A percentile compares a stretch with the other conserved stretches of the same genome.
Conservation (phyloP, 1,284 basidiomycete genomes). For the Boletus subluridellus region DNA sequence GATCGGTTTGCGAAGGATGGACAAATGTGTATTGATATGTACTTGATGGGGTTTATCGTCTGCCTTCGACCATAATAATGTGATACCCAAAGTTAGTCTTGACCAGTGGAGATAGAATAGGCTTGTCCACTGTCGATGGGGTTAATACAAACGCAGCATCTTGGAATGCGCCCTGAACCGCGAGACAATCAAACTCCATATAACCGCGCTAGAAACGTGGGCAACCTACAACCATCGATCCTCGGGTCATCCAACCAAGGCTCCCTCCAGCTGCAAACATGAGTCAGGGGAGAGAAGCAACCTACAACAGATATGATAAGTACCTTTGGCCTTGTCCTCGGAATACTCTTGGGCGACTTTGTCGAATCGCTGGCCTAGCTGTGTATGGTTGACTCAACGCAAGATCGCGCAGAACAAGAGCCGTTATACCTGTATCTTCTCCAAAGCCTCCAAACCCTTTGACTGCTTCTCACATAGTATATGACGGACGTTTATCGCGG, state of each 20-base stretch:
- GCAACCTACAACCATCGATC: conserved; percentile 66
- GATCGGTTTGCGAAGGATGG: conserved; percentile 6
- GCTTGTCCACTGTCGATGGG: conserved; percentile 76
- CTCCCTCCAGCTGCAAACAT: conserved; percentile 66
- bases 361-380: conserved; percentile 75
- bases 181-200: neutral
- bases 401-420: neutral
- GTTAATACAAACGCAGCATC: conserved; percentile 76
- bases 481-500: conserved; percentile 78
- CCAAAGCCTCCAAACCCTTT: conserved; percentile 68
- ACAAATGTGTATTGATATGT: conserved; percentile 25
- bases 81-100: conserved; percentile 85
- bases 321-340: conserved; percentile 85
- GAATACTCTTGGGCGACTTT: conserved; percentile 84
- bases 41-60: conserved; percentile 46
- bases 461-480: conserved; percentile 86
- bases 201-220: neutral
- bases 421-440: conserved; percentile 63
- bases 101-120: conserved; percentile 63
- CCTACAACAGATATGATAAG: neutral
- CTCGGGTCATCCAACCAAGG: conserved; percentile 79
- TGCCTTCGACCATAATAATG: conserved; percentile 83
- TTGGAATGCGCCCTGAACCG: conserved; percentile 63
- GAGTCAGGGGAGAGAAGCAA: conserved; percentile 3
- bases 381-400: conserved; percentile 6